These are phyloP conservation scores for Ascochyta viciae-villosae DNA, from an alignment of 2,329 filamentous ascomycete species.

Conservation along the genomic window DNA sequence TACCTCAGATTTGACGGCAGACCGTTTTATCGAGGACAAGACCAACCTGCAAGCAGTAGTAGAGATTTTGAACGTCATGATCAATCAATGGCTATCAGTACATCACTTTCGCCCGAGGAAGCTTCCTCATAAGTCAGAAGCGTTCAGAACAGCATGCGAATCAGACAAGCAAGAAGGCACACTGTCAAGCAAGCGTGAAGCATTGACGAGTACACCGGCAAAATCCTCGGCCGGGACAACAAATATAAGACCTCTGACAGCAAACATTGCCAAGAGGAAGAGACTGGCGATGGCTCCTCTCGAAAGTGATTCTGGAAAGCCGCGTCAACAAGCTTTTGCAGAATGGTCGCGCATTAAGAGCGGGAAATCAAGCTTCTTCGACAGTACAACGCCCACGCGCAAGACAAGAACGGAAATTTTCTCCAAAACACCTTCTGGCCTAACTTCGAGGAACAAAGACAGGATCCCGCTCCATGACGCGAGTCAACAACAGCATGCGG, in stretches of 20 bases:
- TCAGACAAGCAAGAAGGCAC: neutral
- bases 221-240: neutral
- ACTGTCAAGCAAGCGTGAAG: neutral
- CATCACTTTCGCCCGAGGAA: slow-evolving; percentile 69
- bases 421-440: neutral
- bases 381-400: slow-evolving; percentile 3
- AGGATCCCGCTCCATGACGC: neutral
- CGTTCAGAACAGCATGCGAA: slow-evolving; percentile 12
- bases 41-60: slow-evolving; percentile 61
- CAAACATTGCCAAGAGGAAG: slow-evolving; percentile 31
- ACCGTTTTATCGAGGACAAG: slow-evolving; percentile 33
- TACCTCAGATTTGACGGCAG: slow-evolving; percentile 21
- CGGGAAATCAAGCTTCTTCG: slow-evolving; percentile 44
- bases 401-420: neutral
- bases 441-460: neutral
- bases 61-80: slow-evolving; percentile 71
- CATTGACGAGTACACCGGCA: neutral
- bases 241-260: neutral
- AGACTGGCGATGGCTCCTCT: neutral
- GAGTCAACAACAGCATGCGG: neutral
- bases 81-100: slow-evolving; percentile 76
- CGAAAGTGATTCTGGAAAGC: slow-evolving; percentile 2
- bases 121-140: neutral
- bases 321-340: slow-evolving; percentile 33
- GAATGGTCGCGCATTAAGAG: slow-evolving; percentile 56